phyloP scores from a whole-genome alignment of 495 filamentous ascomycete species.

The Chaetomium cochliodes region DNA sequence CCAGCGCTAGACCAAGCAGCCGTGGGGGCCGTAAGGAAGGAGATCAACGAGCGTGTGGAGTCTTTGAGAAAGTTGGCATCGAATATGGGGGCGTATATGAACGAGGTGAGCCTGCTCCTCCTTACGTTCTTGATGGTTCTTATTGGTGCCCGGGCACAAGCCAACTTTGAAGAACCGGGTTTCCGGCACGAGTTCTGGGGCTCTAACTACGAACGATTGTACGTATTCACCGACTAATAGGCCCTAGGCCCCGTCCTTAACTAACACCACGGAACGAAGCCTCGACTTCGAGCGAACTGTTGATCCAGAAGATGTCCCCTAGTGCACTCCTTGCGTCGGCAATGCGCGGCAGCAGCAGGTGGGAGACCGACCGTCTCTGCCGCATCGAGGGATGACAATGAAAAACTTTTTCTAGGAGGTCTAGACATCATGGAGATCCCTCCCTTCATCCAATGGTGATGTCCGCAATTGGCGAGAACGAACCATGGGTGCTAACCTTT shows the following conservation, averaged over 20 bases:
- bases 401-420: no score
- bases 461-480: no score
- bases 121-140: background rate
- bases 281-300: conserved; percentile 50
- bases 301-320: conserved; percentile 60
- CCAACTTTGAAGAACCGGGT: conserved; percentile 47
- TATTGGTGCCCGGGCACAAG: conserved; percentile 20
- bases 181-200: conserved; percentile 54
- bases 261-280: background rate
- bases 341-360: conserved; percentile 57
- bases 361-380: conserved; percentile 37
- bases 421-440: no score
- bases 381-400: conserved; percentile 16
- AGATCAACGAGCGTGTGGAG: conserved; percentile 46
- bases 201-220: conserved; percentile 47
- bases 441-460: no score
- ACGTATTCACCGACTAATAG: background rate
- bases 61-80: conserved; percentile 39
- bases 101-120: conserved; percentile 34
- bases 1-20: conserved; percentile 40
- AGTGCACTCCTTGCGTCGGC: conserved; percentile 59
- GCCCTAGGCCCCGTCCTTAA: background rate
- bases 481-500: no score
- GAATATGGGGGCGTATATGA: conserved; percentile 43
- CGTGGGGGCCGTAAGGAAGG: conserved; percentile 37